These are phyloP conservation scores for Oryza rufipogon DNA, from an alignment of 176 grass and related monocot genomes.

Conservation along the genomic window DNA sequence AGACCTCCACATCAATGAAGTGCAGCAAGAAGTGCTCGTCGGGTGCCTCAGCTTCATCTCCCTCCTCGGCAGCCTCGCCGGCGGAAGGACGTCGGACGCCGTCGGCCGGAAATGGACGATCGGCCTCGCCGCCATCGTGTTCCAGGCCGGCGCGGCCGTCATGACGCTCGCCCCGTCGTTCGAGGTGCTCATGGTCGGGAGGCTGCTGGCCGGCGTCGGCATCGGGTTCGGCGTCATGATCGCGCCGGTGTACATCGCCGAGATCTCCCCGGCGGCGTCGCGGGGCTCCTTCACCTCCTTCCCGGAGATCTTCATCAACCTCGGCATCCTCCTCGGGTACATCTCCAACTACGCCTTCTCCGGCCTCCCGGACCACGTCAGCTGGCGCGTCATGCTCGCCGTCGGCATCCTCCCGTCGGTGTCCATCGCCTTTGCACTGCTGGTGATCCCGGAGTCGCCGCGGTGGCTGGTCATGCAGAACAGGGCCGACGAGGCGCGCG, in stretches of 20 bases:
- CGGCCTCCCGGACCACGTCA: constrained; percentile 68
- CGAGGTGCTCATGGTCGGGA: constrained; percentile 61
- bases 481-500: constrained; percentile 51
- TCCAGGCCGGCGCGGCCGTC: constrained; percentile 64
- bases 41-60: constrained; percentile 87
- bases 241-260: constrained; percentile 82
- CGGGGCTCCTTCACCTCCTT: constrained; percentile 76
- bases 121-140: constrained; percentile 67
- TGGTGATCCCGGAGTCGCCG: constrained; percentile 81
- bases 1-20: constrained; percentile 79
- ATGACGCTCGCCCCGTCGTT: constrained; percentile 87
- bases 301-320: constrained; percentile 91
- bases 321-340: constrained; percentile 84
- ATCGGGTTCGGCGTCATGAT: constrained; percentile 86
- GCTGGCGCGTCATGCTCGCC: constrained; percentile 88
- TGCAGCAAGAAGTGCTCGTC: constrained; percentile 88
- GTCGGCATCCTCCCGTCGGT: constrained; percentile 77
- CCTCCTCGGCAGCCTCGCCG: constrained; percentile 81
- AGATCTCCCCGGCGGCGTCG: constrained; percentile 67
- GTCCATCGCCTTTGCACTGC: constrained; percentile 69
- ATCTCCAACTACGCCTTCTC: constrained; percentile 86
- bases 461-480: constrained; percentile 78
- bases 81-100: constrained; percentile 66
- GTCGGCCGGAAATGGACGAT: constrained; percentile 85
- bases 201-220: constrained; percentile 76